Evolutionary conservation across 129 eudicot genomes (phyloP), one percentile per base, ranked within the genome.

Genomic region (Chrysanthemum lavandulifolium): DNA sequence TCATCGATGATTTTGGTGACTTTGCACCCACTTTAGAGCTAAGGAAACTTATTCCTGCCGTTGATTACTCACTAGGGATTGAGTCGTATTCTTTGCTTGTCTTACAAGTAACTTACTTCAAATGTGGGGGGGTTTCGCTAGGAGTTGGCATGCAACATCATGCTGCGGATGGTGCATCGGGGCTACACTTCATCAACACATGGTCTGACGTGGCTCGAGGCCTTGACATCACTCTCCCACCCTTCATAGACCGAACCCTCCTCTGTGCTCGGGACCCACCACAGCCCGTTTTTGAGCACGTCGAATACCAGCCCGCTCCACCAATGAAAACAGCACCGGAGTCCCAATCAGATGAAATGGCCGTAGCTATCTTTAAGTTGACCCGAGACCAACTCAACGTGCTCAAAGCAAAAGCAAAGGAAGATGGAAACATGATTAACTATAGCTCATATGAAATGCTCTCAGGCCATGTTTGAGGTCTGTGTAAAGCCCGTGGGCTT

Each of bases 201-300:
- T 71, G 76, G 76, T 58, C 76, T 2, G 57, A 71, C 14, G 13
- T 71, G 76, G 76, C 76, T 57, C 47, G 67, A 43, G 76, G 76
- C 3, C 68, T 72, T 23, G 68, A 72, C 59, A 11, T 72, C 29
- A 47, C 59, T 21, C 56, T 72, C 25, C 68, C 76, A 14, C 58
- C 76, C 27, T 72, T 72, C 76, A 72, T 72, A 21, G 68, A 72
- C 68, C 29, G 68, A 9, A 72, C 76, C 15, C 23, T 72, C 6
- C 67, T 72, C 6, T 47, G 55, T 47, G 76, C 76, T 45, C 59
- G 4, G 47, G 76, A 72, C 67, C 68, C 76, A 72, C 76, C 59
- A 59, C 67, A 25, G 4, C 76, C 67, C 0, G 29, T 59, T 47
- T 72, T 58, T 21, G 59, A 72, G 66, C 65, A 71, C 14, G 16